Evolutionary conservation across 768 basidiomycete species (phyloP), one percentile per base, ranked within the genome.

Genomic region (Russula brevipes): DNA sequence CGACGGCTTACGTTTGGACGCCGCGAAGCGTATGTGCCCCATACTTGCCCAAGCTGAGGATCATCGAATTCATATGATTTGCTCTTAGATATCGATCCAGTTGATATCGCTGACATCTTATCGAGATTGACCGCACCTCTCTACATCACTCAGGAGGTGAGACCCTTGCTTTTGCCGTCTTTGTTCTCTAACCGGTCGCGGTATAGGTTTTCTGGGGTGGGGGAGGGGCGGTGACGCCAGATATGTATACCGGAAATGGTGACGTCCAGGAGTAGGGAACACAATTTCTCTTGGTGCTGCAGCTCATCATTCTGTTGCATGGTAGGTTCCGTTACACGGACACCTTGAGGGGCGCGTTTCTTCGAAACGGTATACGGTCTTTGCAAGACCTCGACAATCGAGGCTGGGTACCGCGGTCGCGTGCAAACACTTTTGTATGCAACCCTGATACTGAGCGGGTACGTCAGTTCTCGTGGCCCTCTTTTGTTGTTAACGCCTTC

Each of bases 371-470:
- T 0, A 84, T 89, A 35, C 78, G 81, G 3, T 75, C 68, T 39
- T 72, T 88, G 30, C 77, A 82, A 67, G 77, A 80, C 64, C 69
- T 87, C 17, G 81, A 85, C 38, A 78, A 72, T 61, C 74, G 72
- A 69, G 85, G 84, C 1, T 89, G 85, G 86, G 75, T 87, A 2
- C 47, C 80, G 0, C 77, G 85, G 2, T 73, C 71, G 0, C 65
- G 68, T 17, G 86, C 86, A 0, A 88, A 88, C 65, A 80, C 84
- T 7, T 88, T 88, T 61, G 85, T 88, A 4, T 75, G 81, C 0
- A 86, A 88, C 67, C 87, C 88, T 60, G 87, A 88, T 66, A 88
- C 86, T 1, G 87, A 88, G 70, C 74, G 87, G 44, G 77, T 76
- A 59, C 56, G 76, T 66, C 4, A 16, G 19, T 38, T 41, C 1